Evolutionary conservation across 78 protist genomes (phyloP).

Genomic region (Capsaspora owczarzaki): DNA sequence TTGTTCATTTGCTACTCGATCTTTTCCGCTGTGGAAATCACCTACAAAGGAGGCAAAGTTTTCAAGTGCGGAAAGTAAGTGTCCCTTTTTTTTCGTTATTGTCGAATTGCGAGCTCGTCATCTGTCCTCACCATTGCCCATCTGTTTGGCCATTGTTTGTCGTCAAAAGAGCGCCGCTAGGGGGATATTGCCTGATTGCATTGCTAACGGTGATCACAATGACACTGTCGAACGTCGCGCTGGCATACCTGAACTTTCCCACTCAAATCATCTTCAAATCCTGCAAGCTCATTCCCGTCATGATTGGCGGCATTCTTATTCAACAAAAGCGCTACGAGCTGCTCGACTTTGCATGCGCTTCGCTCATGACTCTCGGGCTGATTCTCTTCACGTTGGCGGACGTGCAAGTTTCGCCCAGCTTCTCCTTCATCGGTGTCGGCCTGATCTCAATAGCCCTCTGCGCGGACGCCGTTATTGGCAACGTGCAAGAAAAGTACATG

Average conservation of each 20-base stretch:
- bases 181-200: not conserved
- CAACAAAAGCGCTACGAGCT: not conserved
- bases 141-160: too few relatives aligned
- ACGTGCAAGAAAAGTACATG: slow-evolving; percentile 8
- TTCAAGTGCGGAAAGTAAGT: too few relatives aligned
- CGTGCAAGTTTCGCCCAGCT: not conserved
- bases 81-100: too few relatives aligned
- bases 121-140: not conserved
- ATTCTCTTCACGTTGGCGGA: not conserved
- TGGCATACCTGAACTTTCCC: slow-evolving; percentile 1
- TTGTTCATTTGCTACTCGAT: not conserved
- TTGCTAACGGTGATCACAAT: not conserved
- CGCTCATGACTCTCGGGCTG: not conserved
- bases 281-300: slow-evolving; percentile 14
- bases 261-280: slow-evolving; percentile 1
- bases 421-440: not conserved
- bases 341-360: not conserved
- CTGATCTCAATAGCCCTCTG: not conserved
- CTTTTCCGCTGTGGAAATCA: not conserved
- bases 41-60: too few relatives aligned
- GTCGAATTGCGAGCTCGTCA: not conserved
- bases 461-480: slow-evolving; percentile 12
- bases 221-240: not conserved
- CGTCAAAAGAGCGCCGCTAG: not conserved
- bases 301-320: slow-evolving; percentile 4